A percentile compares a stretch with the other conserved stretches of the same genome.
Conservation (phyloP, 2,329 filamentous ascomycete genomes). For the Xenoacremonium recifei region DNA sequence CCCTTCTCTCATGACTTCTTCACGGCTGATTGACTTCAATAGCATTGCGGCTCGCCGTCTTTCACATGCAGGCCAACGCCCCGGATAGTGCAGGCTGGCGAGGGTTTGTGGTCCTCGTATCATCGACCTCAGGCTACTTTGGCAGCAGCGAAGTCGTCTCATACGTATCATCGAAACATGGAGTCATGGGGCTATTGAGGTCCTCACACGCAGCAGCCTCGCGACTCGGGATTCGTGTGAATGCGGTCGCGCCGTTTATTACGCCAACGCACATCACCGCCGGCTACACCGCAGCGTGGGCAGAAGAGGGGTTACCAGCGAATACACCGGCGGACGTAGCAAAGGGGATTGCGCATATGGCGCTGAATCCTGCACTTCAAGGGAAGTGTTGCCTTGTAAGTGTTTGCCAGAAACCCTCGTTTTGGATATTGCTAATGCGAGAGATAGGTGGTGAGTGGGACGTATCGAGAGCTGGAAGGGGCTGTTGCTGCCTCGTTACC, state of each 20-base stretch:
- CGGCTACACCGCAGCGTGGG: slow-evolving; percentile 6
- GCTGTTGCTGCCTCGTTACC: not conserved
- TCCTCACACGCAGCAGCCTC: slow-evolving; percentile 6
- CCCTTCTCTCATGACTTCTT: not conserved
- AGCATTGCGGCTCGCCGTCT: slow-evolving; percentile 6
- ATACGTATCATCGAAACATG: slow-evolving; percentile 19
- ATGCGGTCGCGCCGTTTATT: slow-evolving; percentile 13
- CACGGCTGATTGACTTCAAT: not conserved
- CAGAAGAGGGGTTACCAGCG: slow-evolving; percentile 7
- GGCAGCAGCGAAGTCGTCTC: slow-evolving; percentile 13
- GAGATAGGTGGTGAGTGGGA: slow-evolving; percentile 4
- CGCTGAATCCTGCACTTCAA: slow-evolving; percentile 4
- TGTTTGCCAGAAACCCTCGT: not conserved
- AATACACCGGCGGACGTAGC: slow-evolving; percentile 6
- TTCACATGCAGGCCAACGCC: slow-evolving; percentile 10
- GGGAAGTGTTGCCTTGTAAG: slow-evolving; percentile 8
- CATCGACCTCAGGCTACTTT: slow-evolving; percentile 18
- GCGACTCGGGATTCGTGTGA: slow-evolving; percentile 9
- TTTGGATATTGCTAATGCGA: not conserved
- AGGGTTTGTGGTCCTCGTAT: slow-evolving; percentile 14
- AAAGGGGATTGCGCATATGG: slow-evolving; percentile 7
- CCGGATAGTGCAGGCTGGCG: slow-evolving; percentile 4
- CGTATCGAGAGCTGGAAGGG: slow-evolving; percentile 6
- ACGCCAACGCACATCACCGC: slow-evolving; percentile 11
- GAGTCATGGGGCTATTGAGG: slow-evolving; percentile 13